Conservation (phyloP, 441 rosid genomes). For the Aquilaria agallochum region DNA sequence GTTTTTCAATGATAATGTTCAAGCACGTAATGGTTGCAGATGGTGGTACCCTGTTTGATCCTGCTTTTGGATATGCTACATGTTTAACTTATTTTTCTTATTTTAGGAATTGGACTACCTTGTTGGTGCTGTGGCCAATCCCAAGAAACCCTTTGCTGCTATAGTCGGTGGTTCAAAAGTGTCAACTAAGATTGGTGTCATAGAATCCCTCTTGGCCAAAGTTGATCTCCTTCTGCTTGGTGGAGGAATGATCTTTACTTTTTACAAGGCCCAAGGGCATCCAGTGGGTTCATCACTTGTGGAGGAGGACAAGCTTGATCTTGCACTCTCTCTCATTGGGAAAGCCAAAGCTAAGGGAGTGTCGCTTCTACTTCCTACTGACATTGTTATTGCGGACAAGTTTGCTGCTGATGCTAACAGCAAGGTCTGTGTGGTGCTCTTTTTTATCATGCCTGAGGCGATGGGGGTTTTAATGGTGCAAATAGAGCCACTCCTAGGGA, state of each 20-base stretch:
- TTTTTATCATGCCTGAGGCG: background rate
- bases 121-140: slow-evolving; percentile 87
- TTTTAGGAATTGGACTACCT: slow-evolving; percentile 92
- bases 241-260: slow-evolving; percentile 94
- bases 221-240: slow-evolving; percentile 76
- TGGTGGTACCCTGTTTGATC: background rate
- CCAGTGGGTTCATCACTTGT: slow-evolving; percentile 83
- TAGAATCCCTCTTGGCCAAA: slow-evolving; percentile 75
- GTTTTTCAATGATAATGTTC: background rate
- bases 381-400: slow-evolving; percentile 88
- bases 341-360: slow-evolving; percentile 88
- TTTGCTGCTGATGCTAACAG: slow-evolving; percentile 80
- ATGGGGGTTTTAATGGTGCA: background rate
- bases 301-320: slow-evolving; percentile 87
- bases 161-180: slow-evolving; percentile 96
- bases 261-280: slow-evolving; percentile 88
- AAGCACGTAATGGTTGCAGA: background rate
- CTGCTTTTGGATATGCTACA: background rate
- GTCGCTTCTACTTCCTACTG: slow-evolving; percentile 71
- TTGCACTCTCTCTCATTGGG: slow-evolving; percentile 72
- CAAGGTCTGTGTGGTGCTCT: slow-evolving; percentile 46
- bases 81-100: slow-evolving; percentile 6
- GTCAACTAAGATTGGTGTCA: slow-evolving; percentile 87
- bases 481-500: too few species aligned
- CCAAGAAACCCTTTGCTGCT: slow-evolving; percentile 97